A percentile compares a stretch with the other conserved stretches of the same genome.
phyloP scores from a whole-genome alignment of 495 filamentous ascomycete genomes.

The Podospora tetraspora region DNA sequence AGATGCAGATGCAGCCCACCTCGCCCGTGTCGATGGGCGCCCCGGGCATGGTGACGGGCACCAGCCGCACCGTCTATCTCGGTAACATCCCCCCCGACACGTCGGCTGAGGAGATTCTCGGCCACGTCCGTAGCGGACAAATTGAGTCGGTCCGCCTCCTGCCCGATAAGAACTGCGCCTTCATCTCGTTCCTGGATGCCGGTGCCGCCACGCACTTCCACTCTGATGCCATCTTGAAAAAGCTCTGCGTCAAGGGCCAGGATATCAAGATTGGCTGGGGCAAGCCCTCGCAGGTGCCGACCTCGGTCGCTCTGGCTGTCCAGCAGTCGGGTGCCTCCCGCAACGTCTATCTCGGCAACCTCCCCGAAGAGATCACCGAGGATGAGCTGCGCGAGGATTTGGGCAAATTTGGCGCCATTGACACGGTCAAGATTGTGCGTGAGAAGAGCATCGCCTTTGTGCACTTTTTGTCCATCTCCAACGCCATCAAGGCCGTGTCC shows the following conservation, averaged over 20 bases:
- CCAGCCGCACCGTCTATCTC: constrained; percentile 92
- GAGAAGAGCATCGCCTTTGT: constrained; percentile 99
- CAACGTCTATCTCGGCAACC: constrained; percentile 94
- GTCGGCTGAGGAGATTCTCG: constrained; percentile 94
- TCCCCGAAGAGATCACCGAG: constrained; percentile 83
- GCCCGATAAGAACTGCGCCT: constrained; percentile 98
- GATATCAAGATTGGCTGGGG: constrained; percentile 99
- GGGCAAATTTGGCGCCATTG: constrained; percentile 92
- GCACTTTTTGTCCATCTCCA: constrained; percentile 94
- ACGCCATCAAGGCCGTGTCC: constrained; percentile 97
- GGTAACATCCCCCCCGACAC: constrained; percentile 98
- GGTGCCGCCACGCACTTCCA: constrained; percentile 98
- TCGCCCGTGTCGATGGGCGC: constrained; percentile 63
- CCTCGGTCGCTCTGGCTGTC: constrained; percentile 90
- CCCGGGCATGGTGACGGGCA: constrained; percentile 78
- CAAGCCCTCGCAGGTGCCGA: constrained; percentile 96
- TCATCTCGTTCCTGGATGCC: constrained; percentile 96
- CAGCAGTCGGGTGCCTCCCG: constrained; percentile 97
- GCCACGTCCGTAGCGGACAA: constrained; percentile 94
- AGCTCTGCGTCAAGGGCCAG: constrained; percentile 93
- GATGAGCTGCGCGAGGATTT: constrained; percentile 92
- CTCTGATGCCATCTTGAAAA: constrained; percentile 98
- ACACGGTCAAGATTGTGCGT: constrained; percentile 95
- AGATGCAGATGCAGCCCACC: constrained; percentile 43
- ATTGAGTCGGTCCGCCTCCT: constrained; percentile 96